Percentiles rank a stretch among this genome's conserved stretches.
Evolutionary conservation across 768 basidiomycete species (phyloP).

Genomic region (Peribolospora baueri): DNA sequence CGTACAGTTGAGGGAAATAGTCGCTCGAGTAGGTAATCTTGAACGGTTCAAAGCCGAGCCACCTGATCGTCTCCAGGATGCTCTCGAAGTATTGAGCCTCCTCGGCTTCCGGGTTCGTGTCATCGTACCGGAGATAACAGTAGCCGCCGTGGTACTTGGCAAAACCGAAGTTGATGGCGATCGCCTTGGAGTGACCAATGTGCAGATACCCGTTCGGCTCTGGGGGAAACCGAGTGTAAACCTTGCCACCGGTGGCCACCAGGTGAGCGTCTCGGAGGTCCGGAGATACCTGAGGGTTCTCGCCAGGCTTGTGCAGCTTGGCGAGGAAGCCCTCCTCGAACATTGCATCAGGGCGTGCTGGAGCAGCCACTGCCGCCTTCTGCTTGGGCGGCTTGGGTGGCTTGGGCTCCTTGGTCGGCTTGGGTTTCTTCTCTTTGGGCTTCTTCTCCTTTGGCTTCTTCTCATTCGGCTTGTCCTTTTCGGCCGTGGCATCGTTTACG

Average conservation of each 20-base stretch:
- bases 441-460: too few relatives aligned
- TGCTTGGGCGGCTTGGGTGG: neutral
- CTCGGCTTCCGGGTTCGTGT: conserved; percentile 96
- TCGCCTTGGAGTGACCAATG: conserved; percentile 92
- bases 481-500: too few relatives aligned
- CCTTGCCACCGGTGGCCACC: conserved; percentile 48
- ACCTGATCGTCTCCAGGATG: conserved; percentile 78
- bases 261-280: conserved; percentile 60
- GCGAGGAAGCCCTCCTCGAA: conserved; percentile 92
- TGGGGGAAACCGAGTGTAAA: conserved; percentile 91
- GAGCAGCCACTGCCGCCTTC: neutral
- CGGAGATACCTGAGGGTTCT: conserved; percentile 62
- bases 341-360: conserved; percentile 19
- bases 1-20: conserved; percentile 69
- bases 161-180: conserved; percentile 96
- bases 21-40: conserved; percentile 98
- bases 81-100: conserved; percentile 90
- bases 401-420: too few relatives aligned
- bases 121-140: conserved; percentile 85
- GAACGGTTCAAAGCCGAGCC: conserved; percentile 96
- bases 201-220: conserved; percentile 89
- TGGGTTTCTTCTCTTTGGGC: too few relatives aligned
- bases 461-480: too few relatives aligned
- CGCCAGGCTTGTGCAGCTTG: conserved; percentile 73
- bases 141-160: conserved; percentile 80